Base-by-base conservation (phyloP, 2,329 filamentous ascomycete species). In the Pestalotiopsis sp. region DNA sequence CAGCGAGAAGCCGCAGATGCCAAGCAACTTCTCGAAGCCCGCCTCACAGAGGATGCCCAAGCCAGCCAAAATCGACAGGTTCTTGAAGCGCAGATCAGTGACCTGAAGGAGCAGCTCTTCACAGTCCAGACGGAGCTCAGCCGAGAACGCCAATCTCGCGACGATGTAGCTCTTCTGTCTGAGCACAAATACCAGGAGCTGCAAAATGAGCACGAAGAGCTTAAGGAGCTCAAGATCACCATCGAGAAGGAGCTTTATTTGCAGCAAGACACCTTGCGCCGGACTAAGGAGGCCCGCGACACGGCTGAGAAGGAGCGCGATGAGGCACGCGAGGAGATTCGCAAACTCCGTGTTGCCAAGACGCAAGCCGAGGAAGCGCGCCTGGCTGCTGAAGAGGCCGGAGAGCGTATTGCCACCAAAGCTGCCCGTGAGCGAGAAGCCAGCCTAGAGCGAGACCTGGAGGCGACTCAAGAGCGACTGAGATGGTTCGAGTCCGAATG, bases 231-330 rank as follows among this genome's bases (percentile, higher is more conserved):
- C 36, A 99, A 99, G 80, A 97, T 98, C 75, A 97, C 91, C 61
- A 97, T 99, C 71, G 95, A 99, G 80, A 98, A 98, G 79, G 95
- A 98, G 80, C 91, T 99, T 79, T 98, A 98, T 78, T 92, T 93
- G 4, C 95, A 98, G 77, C 95, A 98, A 79, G 95, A 99, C 77
- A 92, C 93, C 12, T 87, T 98, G 60, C 90, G 96, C 49, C 90
- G 95, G 67, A 93, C 94, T 12, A 93, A 92, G 72, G 94, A 97
- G 79, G 92, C 93, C 61, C 90, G 93, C 39, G 86, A 90, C 4
- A 88, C 90, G 4, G 93, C 93, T 0, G 95, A 99, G 77, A 90
- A 92, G 72, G 94, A 97, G 76, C 92, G 95, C 2, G 96, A 97
- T 76, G 93, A 97, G 67, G 92, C 96, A 58, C 93, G 97, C 68